Conservation (phyloP, 2,329 filamentous ascomycete genomes). For the Aureobasidium pullulans region DNA sequence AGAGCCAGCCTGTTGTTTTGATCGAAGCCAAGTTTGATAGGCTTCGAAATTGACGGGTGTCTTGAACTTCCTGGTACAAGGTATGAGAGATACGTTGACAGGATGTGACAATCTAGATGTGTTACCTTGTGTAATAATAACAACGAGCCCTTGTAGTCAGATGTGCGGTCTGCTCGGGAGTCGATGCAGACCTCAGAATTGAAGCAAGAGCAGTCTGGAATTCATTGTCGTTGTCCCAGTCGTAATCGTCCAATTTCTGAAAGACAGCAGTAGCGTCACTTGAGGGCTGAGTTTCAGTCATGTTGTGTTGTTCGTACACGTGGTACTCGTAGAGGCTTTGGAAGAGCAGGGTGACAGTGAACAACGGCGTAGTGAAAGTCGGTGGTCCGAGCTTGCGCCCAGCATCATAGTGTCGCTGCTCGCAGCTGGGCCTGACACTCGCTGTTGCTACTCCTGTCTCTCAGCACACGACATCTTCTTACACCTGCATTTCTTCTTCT, state of each 20-base stretch:
- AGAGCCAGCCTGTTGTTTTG: not conserved
- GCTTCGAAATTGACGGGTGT: slow-evolving; percentile 54
- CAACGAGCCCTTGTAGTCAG: slow-evolving; percentile 60
- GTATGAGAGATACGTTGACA: not conserved
- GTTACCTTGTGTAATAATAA: slow-evolving; percentile 56
- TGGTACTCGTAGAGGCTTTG: slow-evolving; percentile 26
- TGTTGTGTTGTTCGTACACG: slow-evolving; percentile 4
- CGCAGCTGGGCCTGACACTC: not conserved
- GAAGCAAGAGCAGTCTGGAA: slow-evolving; percentile 62
- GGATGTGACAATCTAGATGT: not conserved
- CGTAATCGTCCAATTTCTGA: slow-evolving; percentile 56
- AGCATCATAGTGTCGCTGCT: not conserved
- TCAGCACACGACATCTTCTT: not conserved
- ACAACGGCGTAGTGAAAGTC: not conserved
- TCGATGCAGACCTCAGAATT: slow-evolving; percentile 53
- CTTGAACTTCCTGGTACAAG: slow-evolving; percentile 31
- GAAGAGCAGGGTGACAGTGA: slow-evolving; percentile 17
- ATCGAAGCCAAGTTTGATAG: slow-evolving; percentile 58
- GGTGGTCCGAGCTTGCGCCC: not conserved
- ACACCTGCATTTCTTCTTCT: not conserved
- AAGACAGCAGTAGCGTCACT: slow-evolving; percentile 36
- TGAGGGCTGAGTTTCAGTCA: slow-evolving; percentile 17
- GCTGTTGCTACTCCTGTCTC: not conserved
- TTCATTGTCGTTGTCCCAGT: slow-evolving; percentile 59
- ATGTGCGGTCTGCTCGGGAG: slow-evolving; percentile 48